Base-by-base conservation (phyloP, 129 eudicot species). In the Apium graveolens region DNA sequence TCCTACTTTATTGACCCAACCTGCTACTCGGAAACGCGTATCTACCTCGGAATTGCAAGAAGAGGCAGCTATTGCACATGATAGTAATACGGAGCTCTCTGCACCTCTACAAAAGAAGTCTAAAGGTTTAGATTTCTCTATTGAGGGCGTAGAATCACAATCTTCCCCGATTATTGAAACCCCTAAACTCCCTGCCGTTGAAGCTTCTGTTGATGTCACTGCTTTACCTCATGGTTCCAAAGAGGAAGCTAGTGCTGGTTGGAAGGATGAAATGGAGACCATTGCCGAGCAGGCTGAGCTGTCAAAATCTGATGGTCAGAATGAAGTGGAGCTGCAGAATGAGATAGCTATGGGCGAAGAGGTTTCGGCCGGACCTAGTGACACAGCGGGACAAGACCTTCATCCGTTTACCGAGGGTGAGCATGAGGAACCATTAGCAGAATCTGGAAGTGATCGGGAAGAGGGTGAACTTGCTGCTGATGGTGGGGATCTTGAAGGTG, bases 381-480 rank as follows among this genome's bases (percentile, higher is more conserved):
- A 86, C 70, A 72, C 45, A 7, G 81, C 82, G 10, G 83, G 70
- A 68, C 60, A 90, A 39, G 96, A 93, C 48, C 89, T 41, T 41
- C 44, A 88, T 78, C 88, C 77, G 27, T 39, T 82, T 39, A 51
- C 76, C 32, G 86, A 85, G 80, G 63, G 81, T 38, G 97, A 88
- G 87, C 86, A 82, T 42, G 91, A 88, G 82, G 84, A 84, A 11
- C 86, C 55, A 5, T 80, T 82, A 14, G 78, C 70, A 21, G 98
- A 91, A 82, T 81, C 79, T 49, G 90, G 74, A 38, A 88, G 87
- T 74, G 98, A 94, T 4, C 80, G 88, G 71, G 98, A 94, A 84
- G 98, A 90, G 79, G 98, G 97, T 44, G 98, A 95, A 80, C 60
- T 94, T 78, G 80, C 44, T 20, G 77, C 89, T 1, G 97, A 90